Evolutionary conservation across 805 yeast genomes (phyloP), one percentile per base, ranked within the genome.

Genomic region (Candida piceae): DNA sequence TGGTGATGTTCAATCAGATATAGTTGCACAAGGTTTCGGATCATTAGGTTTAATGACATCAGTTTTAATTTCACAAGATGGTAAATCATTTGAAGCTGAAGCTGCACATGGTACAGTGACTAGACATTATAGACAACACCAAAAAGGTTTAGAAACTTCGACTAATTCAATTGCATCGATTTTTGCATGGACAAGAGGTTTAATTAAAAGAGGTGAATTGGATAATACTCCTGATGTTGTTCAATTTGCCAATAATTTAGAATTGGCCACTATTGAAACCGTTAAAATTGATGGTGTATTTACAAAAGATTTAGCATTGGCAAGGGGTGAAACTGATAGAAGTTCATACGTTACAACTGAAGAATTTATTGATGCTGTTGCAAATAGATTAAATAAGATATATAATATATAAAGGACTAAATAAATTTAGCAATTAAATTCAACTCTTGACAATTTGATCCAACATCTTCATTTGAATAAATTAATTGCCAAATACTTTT

Each of bases 81-180:
- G 93, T 29, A 80, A 81, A 58, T 77, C 88, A n/a, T 84, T 80
- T 50, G 93, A 84, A 66, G 71, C 84, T 42, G 93, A 84, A 61
- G 90, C 90, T 41, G 93, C 93, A 23, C 93, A 84, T 55, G 93
- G 93, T 51, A 84, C 93, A 13, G 93, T 84, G 45, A 84, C 93
- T 22, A 79, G 93, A 74, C 93, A 84, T 57, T 84, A 68, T 66
- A 80, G 90, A 74, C 84, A 77, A 61, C 78, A 80, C 52, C 90
- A 84, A 63, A 76, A 76, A 55, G 90, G 90, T 44, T 79, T 82
- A 57, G 86, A 81, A 58, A 84, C 93, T 7, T 81, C 89, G 4
- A 84, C 93, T 37, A 84, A 84, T 64, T 83, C 93, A 7, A 84
- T 84, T 60, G 93, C 93, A 4, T 80, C 88, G 15, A 84, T 84